phyloP scores from a whole-genome alignment of 208 protist genomes.

The Crithidia fasciculata region DNA sequence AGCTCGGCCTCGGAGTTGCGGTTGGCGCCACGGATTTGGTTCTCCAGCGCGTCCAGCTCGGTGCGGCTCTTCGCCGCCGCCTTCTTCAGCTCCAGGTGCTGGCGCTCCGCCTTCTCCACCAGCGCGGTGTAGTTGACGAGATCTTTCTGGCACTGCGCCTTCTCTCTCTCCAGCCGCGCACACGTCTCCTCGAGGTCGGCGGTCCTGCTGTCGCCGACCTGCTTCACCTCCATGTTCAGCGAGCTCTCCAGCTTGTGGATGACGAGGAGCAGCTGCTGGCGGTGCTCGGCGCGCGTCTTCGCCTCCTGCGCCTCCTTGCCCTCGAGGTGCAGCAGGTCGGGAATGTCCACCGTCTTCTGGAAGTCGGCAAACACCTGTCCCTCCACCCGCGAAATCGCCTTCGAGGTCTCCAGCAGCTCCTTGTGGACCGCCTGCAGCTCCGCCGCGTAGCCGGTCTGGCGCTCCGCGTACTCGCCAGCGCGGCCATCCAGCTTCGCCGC shows the following conservation, averaged over 20 bases:
- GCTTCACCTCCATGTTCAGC: conserved; percentile 74
- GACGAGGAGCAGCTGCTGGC: conserved; percentile 76
- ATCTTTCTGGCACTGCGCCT: conserved; percentile 65
- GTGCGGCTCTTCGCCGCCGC: conserved; percentile 40
- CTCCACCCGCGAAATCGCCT: conserved; percentile 77
- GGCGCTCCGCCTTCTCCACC: conserved; percentile 59
- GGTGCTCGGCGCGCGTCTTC: conserved; percentile 64
- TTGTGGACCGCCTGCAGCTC: conserved; percentile 51
- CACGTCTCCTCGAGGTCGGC: conserved; percentile 49
- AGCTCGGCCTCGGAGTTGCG: conserved; percentile 65
- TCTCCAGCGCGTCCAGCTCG: conserved; percentile 66
- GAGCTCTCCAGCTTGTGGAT: conserved; percentile 82
- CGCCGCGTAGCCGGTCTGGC: conserved; percentile 23
- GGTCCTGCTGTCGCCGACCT: conserved; percentile 41
- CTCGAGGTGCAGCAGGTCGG: conserved; percentile 92
- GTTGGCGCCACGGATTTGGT: conserved; percentile 57
- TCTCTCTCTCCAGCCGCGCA: conserved; percentile 50
- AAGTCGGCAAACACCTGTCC: conserved; percentile 92
- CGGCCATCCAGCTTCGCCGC: conserved; percentile 30
- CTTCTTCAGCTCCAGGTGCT: conserved; percentile 40
- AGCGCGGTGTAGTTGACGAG: conserved; percentile 57
- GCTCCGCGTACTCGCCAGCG: conserved; percentile 16
- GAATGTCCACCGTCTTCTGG: conserved; percentile 80
- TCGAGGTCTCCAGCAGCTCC: conserved; percentile 54
- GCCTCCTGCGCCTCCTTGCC: conserved; percentile 48